phyloP scores from a whole-genome alignment of 176 grass and related monocot genomes.

The Juncus effusus region DNA sequence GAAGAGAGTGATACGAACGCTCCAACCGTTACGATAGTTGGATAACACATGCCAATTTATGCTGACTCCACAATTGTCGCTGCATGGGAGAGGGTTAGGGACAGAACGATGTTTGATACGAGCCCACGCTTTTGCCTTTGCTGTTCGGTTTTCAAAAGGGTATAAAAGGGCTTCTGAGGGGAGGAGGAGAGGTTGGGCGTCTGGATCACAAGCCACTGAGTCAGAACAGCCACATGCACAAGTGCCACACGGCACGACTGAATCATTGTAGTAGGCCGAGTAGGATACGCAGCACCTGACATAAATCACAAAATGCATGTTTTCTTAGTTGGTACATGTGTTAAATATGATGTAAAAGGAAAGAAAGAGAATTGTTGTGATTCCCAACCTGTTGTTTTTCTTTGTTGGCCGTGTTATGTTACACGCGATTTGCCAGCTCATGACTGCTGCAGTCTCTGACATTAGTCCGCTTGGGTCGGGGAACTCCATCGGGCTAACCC shows the following conservation, averaged over 20 bases:
- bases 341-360: neutral
- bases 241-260: slow-evolving; percentile 67
- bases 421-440: slow-evolving; percentile 83
- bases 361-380: neutral
- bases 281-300: slow-evolving; percentile 80
- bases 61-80: slow-evolving; percentile 71
- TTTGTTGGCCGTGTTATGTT: slow-evolving; percentile 66
- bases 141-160: slow-evolving; percentile 61
- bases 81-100: slow-evolving; percentile 51
- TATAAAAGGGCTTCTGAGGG: slow-evolving; percentile 67
- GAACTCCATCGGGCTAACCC: slow-evolving; percentile 75
- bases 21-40: slow-evolving; percentile 79
- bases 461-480: slow-evolving; percentile 64
- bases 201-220: slow-evolving; percentile 42
- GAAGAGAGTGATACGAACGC: slow-evolving; percentile 73
- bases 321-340: slow-evolving; percentile 7
- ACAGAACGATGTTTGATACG: slow-evolving; percentile 61
- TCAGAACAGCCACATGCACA: slow-evolving; percentile 75
- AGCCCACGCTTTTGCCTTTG: slow-evolving; percentile 70
- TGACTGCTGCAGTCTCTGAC: slow-evolving; percentile 51
- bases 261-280: slow-evolving; percentile 86
- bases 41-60: slow-evolving; percentile 91
- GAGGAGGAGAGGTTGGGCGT: slow-evolving; percentile 42
- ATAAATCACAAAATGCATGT: neutral
- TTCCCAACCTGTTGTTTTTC: slow-evolving; percentile 22